phyloP scores from a whole-genome alignment of 495 filamentous ascomycete genomes.

The Penicillium dipodomyicola region DNA sequence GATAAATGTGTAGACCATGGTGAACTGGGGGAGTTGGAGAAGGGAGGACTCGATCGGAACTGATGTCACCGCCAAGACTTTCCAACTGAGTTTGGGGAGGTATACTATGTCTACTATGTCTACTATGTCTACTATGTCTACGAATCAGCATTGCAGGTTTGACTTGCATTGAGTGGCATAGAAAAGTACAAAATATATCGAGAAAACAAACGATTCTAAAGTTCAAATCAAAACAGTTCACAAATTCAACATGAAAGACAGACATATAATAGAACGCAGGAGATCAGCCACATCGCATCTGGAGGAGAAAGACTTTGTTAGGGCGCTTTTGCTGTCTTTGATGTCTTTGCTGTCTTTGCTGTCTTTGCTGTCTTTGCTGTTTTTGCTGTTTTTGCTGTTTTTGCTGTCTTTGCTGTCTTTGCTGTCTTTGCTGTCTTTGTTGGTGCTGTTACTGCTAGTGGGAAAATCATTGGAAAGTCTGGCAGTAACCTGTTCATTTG shows the following conservation, averaged over 20 bases:
- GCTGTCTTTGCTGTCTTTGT: no score
- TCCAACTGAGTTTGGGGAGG: no score
- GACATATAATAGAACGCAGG: not conserved
- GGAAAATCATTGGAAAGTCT: no score
- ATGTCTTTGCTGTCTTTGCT: no score
- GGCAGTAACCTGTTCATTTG: not conserved
- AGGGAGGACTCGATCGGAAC: conserved; percentile 8
- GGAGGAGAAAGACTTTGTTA: not conserved
- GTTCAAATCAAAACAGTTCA: not conserved
- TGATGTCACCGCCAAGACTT: conserved; percentile 26
- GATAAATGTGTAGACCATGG: conserved; percentile 81
- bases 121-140: no score
- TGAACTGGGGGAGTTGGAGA: conserved; percentile 30
- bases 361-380: no score
- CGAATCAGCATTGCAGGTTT: not conserved
- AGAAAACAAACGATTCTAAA: not conserved
- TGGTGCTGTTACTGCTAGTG: no score
- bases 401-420: no score
- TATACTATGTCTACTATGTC: no score
- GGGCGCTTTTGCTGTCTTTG: no score
- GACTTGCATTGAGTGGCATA: not conserved
- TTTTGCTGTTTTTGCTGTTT: no score
- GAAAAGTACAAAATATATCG: not conserved
- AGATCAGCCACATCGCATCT: not conserved
- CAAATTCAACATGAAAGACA: not conserved